Evolutionary conservation across 257 asterid species (phyloP).

Genomic region (Gentiana straminea): DNA sequence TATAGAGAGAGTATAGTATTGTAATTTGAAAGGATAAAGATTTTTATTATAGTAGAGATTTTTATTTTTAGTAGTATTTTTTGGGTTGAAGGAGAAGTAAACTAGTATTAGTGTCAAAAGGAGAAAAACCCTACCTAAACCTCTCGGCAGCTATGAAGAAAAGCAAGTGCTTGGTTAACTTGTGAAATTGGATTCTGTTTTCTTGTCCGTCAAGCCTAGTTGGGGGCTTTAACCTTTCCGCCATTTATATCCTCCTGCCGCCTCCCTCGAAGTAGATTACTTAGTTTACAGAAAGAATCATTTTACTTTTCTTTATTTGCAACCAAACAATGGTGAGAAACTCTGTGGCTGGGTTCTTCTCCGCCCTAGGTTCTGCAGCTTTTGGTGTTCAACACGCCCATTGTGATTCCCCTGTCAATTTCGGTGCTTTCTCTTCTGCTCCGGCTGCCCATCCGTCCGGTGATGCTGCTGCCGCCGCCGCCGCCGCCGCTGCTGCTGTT

Average conservation of each 20-base stretch:
- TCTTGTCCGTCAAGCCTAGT: constrained; percentile 9
- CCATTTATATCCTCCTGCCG: neutral
- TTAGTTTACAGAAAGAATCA: constrained; percentile 3
- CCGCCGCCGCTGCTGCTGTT: constrained; percentile 22
- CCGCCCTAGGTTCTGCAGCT: constrained; percentile 51
- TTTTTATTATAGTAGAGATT: no score
- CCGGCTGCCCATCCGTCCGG: constrained; percentile 17
- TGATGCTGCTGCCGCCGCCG: constrained; percentile 19
- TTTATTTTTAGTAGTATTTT: no score
- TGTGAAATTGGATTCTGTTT: constrained; percentile 1
- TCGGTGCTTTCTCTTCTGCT: constrained; percentile 39
- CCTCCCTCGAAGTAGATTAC: no score
- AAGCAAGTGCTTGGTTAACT: neutral
- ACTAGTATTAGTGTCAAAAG: no score
- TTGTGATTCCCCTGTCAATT: constrained; percentile 51
- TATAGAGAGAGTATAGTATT: no score
- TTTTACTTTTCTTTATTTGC: no score
- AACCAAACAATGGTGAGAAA: constrained; percentile 26
- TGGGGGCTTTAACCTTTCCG: no score
- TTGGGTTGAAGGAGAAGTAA: no score
- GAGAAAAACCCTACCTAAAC: constrained; percentile 33
- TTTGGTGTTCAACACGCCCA: constrained; percentile 34
- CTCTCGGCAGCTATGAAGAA: constrained; percentile 1
- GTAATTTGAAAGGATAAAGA: no score
- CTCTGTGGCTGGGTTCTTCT: constrained; percentile 49